A percentile compares a stretch with the other conserved stretches of the same genome.
Evolutionary conservation across 2,329 filamentous ascomycete species (phyloP).

Genomic region (Thelonectria olida): DNA sequence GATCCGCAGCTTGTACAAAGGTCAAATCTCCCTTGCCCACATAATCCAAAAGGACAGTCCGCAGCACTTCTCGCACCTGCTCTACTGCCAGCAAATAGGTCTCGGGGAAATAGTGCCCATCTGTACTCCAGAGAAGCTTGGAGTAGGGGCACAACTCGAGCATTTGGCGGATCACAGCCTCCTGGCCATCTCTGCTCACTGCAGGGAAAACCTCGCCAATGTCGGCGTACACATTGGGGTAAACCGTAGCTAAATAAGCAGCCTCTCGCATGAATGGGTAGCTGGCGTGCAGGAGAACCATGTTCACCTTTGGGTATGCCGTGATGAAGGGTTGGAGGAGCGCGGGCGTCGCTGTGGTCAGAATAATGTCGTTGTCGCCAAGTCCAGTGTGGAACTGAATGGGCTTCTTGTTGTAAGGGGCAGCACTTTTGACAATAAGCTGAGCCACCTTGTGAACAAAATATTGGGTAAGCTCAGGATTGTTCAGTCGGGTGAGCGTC

Average conservation of each 20-base stretch:
- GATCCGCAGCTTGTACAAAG: constrained; percentile 67
- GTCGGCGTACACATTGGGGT: constrained; percentile 83
- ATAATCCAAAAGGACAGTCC: constrained; percentile 74
- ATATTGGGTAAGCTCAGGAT: constrained; percentile 73
- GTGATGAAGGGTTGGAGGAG: constrained; percentile 79
- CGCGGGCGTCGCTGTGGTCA: constrained; percentile 76
- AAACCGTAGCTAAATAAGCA: constrained; percentile 80
- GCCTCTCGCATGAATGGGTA: constrained; percentile 85
- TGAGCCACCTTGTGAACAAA: constrained; percentile 72
- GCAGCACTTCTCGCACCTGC: constrained; percentile 76
- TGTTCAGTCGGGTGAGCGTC: constrained; percentile 64
- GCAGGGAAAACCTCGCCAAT: constrained; percentile 85
- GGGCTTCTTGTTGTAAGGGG: constrained; percentile 67
- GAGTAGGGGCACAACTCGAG: constrained; percentile 78
- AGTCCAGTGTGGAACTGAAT: constrained; percentile 87
- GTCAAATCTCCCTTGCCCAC: constrained; percentile 70
- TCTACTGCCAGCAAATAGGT: constrained; percentile 77
- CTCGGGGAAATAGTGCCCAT: constrained; percentile 82
- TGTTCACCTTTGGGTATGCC: constrained; percentile 72
- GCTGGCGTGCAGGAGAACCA: constrained; percentile 81
- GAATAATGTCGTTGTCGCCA: constrained; percentile 79
- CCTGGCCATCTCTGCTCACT: constrained; percentile 79
- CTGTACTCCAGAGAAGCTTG: constrained; percentile 83
- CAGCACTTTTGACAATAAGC: constrained; percentile 58
- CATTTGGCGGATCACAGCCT: constrained; percentile 74